These are phyloP conservation scores for Cutaneotrichosporon spelunceum DNA, from an alignment of 1,284 basidiomycete genomes.

Conservation along the genomic window DNA sequence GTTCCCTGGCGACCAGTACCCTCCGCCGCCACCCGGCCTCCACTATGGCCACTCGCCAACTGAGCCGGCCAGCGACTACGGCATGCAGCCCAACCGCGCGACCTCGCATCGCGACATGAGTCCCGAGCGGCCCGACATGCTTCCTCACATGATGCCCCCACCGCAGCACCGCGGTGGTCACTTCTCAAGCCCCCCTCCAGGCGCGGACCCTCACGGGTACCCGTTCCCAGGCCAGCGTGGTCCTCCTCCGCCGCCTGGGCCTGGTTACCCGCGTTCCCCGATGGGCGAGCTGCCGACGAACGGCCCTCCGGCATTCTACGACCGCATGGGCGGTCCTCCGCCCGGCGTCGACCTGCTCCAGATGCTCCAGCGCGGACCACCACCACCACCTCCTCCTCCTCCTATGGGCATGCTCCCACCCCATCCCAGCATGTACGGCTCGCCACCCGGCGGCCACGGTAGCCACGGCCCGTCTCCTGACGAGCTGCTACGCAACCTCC, in stretches of 20 bases:
- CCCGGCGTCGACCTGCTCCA: slow-evolving; percentile 27
- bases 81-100: slow-evolving; percentile 2
- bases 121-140: slow-evolving; percentile 4
- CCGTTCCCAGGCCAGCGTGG: slow-evolving; percentile 4
- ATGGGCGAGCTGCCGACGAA: slow-evolving; percentile 13
- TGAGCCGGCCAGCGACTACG: slow-evolving; percentile 15
- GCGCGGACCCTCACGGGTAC: slow-evolving; percentile 17
- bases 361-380: slow-evolving; percentile 28
- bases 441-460: slow-evolving; percentile 6
- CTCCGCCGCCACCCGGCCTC: slow-evolving; percentile 20
- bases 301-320: slow-evolving; percentile 5
- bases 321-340: slow-evolving; percentile 13
- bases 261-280: slow-evolving; percentile 9
- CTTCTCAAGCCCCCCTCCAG: slow-evolving; percentile 19
- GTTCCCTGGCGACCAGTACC: slow-evolving; percentile 5
- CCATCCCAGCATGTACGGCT: slow-evolving; percentile 21
- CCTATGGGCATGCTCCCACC: slow-evolving; percentile 28
- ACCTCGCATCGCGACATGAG: slow-evolving; percentile 10
- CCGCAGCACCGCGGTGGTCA: not conserved
- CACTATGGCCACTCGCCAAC: slow-evolving; percentile 19
- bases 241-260: not conserved
- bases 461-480: slow-evolving; percentile 20
- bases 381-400: slow-evolving; percentile 15
- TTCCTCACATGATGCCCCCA: slow-evolving; percentile 15
- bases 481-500: slow-evolving; percentile 28